Conservation (phyloP, 2,329 filamentous ascomycete genomes). For the Stemphylium lycopersici region DNA sequence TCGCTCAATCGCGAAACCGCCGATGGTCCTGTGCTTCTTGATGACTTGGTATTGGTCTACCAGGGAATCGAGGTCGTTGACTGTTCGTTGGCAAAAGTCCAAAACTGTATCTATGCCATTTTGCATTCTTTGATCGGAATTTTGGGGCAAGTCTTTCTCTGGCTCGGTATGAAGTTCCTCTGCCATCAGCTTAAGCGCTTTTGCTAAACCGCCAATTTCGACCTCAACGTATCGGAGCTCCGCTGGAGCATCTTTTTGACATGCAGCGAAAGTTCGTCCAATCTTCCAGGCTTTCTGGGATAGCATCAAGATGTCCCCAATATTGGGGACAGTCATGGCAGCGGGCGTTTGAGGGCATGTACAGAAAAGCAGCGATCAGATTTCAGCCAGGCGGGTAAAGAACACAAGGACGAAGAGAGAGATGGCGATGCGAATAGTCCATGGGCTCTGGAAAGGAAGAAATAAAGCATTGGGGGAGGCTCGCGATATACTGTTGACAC, state of each 20-base stretch:
- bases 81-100: slow-evolving; percentile 47
- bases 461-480: slow-evolving; percentile 20
- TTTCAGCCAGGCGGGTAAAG: not conserved
- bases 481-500: slow-evolving; percentile 28
- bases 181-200: slow-evolving; percentile 53
- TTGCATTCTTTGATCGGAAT: slow-evolving; percentile 45
- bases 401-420: not conserved
- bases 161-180: slow-evolving; percentile 49
- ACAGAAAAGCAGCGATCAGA: not conserved
- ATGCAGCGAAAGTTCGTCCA: slow-evolving; percentile 52
- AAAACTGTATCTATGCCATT: slow-evolving; percentile 50
- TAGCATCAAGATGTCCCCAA: slow-evolving; percentile 55
- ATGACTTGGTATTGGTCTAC: slow-evolving; percentile 55
- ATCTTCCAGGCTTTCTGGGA: slow-evolving; percentile 56
- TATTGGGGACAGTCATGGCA: slow-evolving; percentile 43
- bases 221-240: slow-evolving; percentile 53
- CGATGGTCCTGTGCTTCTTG: slow-evolving; percentile 48
- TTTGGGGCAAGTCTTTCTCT: slow-evolving; percentile 43
- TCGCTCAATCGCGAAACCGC: slow-evolving; percentile 51
- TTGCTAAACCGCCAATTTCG: slow-evolving; percentile 51
- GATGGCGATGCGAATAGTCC: not conserved
- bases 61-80: slow-evolving; percentile 53
- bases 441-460: slow-evolving; percentile 2
- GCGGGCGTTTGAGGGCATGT: slow-evolving; percentile 14
- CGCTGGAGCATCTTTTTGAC: slow-evolving; percentile 47